A percentile compares a stretch with the other conserved stretches of the same genome.
These are phyloP conservation scores for Candida pini DNA, from an alignment of 805 yeast genomes.

Conservation along the genomic window DNA sequence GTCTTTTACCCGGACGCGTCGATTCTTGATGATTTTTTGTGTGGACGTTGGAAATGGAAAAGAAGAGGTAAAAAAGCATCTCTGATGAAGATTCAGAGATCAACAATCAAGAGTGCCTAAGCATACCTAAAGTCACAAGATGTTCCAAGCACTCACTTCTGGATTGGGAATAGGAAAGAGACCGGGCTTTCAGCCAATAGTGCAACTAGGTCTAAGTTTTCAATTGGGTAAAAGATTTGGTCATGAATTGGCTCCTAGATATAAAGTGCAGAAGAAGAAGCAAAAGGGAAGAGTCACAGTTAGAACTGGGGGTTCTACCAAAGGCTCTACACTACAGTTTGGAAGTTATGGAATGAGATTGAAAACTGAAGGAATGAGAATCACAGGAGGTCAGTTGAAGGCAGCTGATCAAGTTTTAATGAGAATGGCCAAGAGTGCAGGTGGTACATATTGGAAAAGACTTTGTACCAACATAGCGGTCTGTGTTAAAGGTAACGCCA, in stretches of 20 bases:
- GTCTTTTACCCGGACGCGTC: too few relatives aligned
- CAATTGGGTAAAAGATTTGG: constrained; percentile 38
- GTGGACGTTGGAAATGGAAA: too few relatives aligned
- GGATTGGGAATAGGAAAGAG: too few relatives aligned
- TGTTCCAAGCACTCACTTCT: too few relatives aligned
- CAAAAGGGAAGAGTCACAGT: constrained; percentile 94
- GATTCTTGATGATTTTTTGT: too few relatives aligned
- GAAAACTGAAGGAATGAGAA: constrained; percentile 79
- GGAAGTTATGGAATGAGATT: constrained; percentile 86
- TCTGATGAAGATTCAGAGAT: too few relatives aligned
- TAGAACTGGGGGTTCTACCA: constrained; percentile 88
- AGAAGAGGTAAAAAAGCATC: too few relatives aligned
- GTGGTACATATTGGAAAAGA: constrained; percentile 74
- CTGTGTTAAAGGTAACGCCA: constrained; percentile 94
- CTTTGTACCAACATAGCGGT: constrained; percentile 82
- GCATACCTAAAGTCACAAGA: too few relatives aligned
- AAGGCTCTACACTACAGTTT: constrained; percentile 76
- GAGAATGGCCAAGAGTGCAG: constrained; percentile 76
- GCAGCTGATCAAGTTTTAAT: constrained; percentile 86
- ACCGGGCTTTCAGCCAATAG: too few relatives aligned
- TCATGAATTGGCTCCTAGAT: constrained; percentile 76
- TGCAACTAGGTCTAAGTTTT: constrained; percentile 6
- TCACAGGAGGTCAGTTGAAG: constrained; percentile 80
- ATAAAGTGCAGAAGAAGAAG: constrained; percentile 61
- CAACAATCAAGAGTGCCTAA: too few relatives aligned